Conservation (phyloP, 306 rosid genomes). For the Adenanthera pavonina region DNA sequence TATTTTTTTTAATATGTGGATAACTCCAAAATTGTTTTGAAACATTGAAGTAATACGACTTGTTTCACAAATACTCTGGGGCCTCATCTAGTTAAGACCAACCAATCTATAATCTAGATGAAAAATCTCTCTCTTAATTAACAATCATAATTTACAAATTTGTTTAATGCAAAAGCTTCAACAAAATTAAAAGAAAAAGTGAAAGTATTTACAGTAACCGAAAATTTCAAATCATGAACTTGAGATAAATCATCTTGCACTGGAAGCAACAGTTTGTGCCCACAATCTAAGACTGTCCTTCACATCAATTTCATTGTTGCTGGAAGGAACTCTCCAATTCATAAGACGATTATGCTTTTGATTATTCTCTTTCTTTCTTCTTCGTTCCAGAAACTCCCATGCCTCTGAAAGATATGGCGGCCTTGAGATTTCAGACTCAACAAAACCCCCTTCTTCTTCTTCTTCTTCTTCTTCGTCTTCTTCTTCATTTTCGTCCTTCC, state of each 20-base stretch:
- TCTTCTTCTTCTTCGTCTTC: constrained; percentile 29
- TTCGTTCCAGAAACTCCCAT: constrained; percentile 66
- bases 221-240: constrained; percentile 10
- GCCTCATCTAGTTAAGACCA: not conserved
- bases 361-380: constrained; percentile 34
- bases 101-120: not conserved
- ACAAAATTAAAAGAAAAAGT: not conserved
- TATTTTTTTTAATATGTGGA: too few relatives aligned
- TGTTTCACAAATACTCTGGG: too few relatives aligned
- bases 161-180: not conserved
- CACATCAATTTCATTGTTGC: constrained; percentile 63
- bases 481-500: constrained; percentile 38
- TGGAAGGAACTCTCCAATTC: constrained; percentile 74
- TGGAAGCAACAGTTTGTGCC: constrained; percentile 93
- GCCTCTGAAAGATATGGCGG: constrained; percentile 96
- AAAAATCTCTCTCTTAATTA: not conserved
- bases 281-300: constrained; percentile 77
- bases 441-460: constrained; percentile 16
- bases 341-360: constrained; percentile 49
- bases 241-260: constrained; percentile 58
- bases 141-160: constrained; percentile 30
- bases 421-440: constrained; percentile 51
- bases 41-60: too few relatives aligned
- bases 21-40: too few relatives aligned
- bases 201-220: not conserved